Base-by-base conservation (phyloP, 140 eudicot genomes). In the Flaveria floridana region DNA sequence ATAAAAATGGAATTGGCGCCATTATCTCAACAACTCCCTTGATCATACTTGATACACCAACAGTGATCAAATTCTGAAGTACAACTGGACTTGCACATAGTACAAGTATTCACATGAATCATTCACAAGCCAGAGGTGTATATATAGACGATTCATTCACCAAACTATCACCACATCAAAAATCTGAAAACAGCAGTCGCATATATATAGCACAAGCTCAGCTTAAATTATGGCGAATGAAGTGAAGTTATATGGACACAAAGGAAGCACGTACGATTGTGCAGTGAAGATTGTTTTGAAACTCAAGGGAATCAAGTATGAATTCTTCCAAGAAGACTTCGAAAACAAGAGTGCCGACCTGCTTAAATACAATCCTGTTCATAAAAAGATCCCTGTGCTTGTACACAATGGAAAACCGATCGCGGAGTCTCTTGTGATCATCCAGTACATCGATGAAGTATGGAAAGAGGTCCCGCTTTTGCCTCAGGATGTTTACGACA, bases 341-440 rank as follows among this genome's bases (percentile, higher is more conserved):
- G n/a, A 10, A 4, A 83, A 79, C 73, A 75, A 79, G 73, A 83
- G 86, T 56, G 66, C 68, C 15, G 81, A 74, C 13, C 84, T 83
- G 48, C 61, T 78, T 2, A 69, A 69, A 50, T 82, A 82, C 55
- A 82, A 82, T 73, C 83, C 86, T 7, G 62, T 82, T 73, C 26
- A 52, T 64, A 78, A 69, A 55, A 53, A 78, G 13, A 78, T 78
- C 0, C 86, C 83, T 2, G 86, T 82, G 19, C 67, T 82, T 7
- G 53, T 82, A 2, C 86, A 82, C 51, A 82, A 82, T 13, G 81
- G 83, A 26, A 74, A 59, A 1, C 69, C 83, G 10, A 52, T 82
- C 62, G 12, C 66, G 0, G 86, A 82, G 46, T 78, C 83, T 41
- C 61, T 41, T 64, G 73, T 81, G 68, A 76, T 81, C 47, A 11